Conservation (phyloP, 129 eudicot genomes). For the Arctium minus region DNA sequence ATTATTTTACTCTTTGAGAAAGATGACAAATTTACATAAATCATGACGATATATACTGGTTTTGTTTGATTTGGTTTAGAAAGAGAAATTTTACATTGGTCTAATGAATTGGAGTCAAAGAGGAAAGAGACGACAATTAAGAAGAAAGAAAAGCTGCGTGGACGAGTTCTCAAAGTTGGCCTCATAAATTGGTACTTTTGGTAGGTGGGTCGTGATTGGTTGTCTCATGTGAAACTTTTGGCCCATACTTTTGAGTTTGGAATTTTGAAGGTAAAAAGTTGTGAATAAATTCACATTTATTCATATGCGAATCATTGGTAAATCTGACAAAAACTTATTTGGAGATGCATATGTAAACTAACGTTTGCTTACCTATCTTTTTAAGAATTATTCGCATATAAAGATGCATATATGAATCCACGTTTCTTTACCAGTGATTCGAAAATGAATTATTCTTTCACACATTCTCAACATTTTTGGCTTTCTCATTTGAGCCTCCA, state of each 20-base stretch:
- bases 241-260: neutral
- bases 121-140: neutral
- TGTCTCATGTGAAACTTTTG: neutral
- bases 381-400: neutral
- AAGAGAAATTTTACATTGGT: neutral
- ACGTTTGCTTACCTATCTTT: neutral
- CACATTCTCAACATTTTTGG: neutral
- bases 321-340: too few species aligned
- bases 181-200: conserved; percentile 7
- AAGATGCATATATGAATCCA: neutral
- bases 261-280: neutral
- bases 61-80: neutral
- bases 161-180: conserved; percentile 5
- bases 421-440: neutral
- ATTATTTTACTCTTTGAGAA: neutral
- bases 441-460: too few species aligned
- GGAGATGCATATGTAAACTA: too few species aligned
- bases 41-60: neutral
- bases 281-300: neutral
- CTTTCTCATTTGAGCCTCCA: neutral
- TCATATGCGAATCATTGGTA: neutral
- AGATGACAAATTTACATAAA: neutral
- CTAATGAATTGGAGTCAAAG: neutral
- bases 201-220: conserved; percentile 22
- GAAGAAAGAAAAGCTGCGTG: neutral